Conservation (phyloP, 2,329 filamentous ascomycete genomes). For the Mycosphaerelloides madeirae region DNA sequence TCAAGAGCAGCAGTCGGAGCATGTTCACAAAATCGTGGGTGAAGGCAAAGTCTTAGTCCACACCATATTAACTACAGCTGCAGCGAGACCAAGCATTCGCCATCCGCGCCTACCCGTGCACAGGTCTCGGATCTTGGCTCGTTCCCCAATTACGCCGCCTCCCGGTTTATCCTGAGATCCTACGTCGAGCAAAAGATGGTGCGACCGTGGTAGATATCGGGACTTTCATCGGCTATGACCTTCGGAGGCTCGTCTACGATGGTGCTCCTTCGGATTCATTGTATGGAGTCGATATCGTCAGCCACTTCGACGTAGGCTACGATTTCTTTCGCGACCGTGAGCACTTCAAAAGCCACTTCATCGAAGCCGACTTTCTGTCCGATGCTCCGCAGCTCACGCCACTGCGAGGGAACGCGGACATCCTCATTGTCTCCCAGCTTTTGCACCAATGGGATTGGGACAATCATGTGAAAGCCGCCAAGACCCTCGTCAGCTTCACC, state of each 20-base stretch:
- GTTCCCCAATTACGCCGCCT: slow-evolving; percentile 16
- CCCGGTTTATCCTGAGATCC: slow-evolving; percentile 18
- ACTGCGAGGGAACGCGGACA: slow-evolving; percentile 36
- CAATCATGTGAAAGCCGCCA: slow-evolving; percentile 34
- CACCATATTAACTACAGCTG: no score
- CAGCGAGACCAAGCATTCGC: slow-evolving; percentile 25
- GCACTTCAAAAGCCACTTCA: slow-evolving; percentile 27
- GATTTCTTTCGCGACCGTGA: slow-evolving; percentile 34
- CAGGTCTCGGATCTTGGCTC: slow-evolving; percentile 21
- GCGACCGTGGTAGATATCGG: slow-evolving; percentile 35
- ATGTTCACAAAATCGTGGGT: slow-evolving; percentile 34
- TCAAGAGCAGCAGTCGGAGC: slow-evolving; percentile 29
- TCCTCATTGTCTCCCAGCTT: slow-evolving; percentile 38
- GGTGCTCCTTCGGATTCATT: slow-evolving; percentile 29
- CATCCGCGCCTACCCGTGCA: slow-evolving; percentile 25
- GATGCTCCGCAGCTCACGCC: slow-evolving; percentile 24
- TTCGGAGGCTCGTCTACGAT: slow-evolving; percentile 34
- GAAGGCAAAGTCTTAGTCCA: no score
- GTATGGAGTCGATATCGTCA: slow-evolving; percentile 30
- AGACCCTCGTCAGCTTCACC: slow-evolving; percentile 29
- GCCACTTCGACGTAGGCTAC: slow-evolving; percentile 32
- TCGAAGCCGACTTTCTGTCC: slow-evolving; percentile 20
- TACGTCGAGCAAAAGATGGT: slow-evolving; percentile 21
- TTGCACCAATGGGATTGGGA: slow-evolving; percentile 41
- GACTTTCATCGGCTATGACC: slow-evolving; percentile 35